Conservation (phyloP, 2,329 filamentous ascomycete species). For the Aspergillus ustus region DNA sequence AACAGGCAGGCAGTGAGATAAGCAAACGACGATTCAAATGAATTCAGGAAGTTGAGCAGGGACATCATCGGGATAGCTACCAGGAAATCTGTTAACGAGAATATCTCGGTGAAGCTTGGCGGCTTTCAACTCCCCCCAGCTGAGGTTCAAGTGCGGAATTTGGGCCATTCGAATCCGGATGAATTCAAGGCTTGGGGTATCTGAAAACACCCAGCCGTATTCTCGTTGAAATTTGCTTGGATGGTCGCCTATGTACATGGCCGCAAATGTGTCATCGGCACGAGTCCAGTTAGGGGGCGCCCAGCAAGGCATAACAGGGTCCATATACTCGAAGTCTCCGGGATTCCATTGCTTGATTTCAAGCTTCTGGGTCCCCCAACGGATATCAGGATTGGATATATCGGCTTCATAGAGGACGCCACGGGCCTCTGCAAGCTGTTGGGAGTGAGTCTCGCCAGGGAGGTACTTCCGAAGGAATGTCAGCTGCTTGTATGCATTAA, state of each 20-base stretch:
- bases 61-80: background rate
- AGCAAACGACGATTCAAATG: background rate
- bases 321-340: constrained; percentile 8
- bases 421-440: constrained; percentile 22
- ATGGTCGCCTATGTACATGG: constrained; percentile 17
- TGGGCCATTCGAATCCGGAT: constrained; percentile 23
- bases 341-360: constrained; percentile 13
- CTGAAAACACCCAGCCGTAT: constrained; percentile 14
- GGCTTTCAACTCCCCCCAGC: constrained; percentile 6
- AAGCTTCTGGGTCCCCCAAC: constrained; percentile 14
- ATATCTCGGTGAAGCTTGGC: constrained; percentile 3
- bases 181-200: constrained; percentile 17
- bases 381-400: constrained; percentile 17
- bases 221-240: constrained; percentile 15
- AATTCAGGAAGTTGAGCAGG: background rate
- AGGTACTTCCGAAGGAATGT: constrained; percentile 20
- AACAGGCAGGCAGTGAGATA: background rate
- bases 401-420: constrained; percentile 18
- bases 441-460: constrained; percentile 21
- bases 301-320: constrained; percentile 14
- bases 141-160: constrained; percentile 18
- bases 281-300: constrained; percentile 14
- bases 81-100: background rate
- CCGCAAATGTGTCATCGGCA: constrained; percentile 20
- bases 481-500: constrained; percentile 19